Conservation (phyloP, 805 yeast species). For the Limtongia smithiae region DNA sequence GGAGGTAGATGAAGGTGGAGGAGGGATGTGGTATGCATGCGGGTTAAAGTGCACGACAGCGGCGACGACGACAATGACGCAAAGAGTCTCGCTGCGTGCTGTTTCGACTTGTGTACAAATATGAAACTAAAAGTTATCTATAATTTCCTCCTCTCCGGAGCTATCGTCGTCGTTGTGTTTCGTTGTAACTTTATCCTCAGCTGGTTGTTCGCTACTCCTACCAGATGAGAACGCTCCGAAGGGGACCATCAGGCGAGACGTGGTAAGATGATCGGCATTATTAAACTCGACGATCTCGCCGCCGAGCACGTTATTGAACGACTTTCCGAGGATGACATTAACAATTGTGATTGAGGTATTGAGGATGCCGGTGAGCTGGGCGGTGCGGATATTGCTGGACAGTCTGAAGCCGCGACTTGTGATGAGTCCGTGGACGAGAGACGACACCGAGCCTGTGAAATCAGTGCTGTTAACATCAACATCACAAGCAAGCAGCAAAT, state of each 20-base stretch:
- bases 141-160: slow-evolving; percentile 19
- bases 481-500: background rate
- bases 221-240: no score
- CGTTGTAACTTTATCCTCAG: background rate
- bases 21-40: no score
- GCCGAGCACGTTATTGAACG: slow-evolving; percentile 1
- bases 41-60: no score
- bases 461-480: background rate
- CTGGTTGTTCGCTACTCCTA: no score
- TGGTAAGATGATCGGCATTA: slow-evolving; percentile 14
- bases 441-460: slow-evolving; percentile 15
- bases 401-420: slow-evolving; percentile 11
- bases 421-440: slow-evolving; percentile 13
- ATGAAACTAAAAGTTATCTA: slow-evolving; percentile 8
- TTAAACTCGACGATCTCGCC: slow-evolving; percentile 25
- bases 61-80: no score
- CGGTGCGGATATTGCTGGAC: slow-evolving; percentile 10
- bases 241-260: no score
- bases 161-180: background rate
- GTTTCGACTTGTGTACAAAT: no score
- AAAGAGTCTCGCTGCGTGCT: no score
- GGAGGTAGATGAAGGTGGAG: no score
- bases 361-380: slow-evolving; percentile 4
- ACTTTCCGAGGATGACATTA: slow-evolving; percentile 9
- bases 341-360: slow-evolving; percentile 24